These are phyloP conservation scores for Taphrina sp. DNA, from an alignment of 1,139 yeast genomes.

Conservation along the genomic window DNA sequence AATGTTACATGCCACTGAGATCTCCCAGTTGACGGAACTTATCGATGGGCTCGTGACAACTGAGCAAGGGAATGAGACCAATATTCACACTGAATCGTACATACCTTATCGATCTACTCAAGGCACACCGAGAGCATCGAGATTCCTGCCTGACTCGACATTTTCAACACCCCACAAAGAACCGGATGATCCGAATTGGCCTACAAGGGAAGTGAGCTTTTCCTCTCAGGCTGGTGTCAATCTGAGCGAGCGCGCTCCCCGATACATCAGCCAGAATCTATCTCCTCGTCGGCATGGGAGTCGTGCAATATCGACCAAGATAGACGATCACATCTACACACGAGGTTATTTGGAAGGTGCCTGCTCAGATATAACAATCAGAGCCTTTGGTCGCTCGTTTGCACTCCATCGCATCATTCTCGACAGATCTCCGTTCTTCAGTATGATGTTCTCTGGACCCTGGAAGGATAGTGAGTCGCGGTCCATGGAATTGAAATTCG, in stretches of 20 bases:
- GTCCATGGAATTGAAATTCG: slow-evolving; percentile 47
- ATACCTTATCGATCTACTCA: too few species aligned
- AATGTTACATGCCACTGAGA: too few species aligned
- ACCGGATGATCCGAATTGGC: slow-evolving; percentile 30
- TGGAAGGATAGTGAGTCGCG: slow-evolving; percentile 46
- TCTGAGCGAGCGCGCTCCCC: slow-evolving; percentile 1
- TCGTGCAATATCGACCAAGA: slow-evolving; percentile 15
- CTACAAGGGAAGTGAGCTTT: slow-evolving; percentile 14
- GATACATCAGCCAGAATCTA: slow-evolving; percentile 7
- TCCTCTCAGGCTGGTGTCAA: not conserved
- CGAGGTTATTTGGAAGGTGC: slow-evolving; percentile 44
- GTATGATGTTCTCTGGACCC: slow-evolving; percentile 48
- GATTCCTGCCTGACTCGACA: slow-evolving; percentile 12
- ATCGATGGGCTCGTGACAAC: too few species aligned
- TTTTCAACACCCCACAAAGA: slow-evolving; percentile 27
- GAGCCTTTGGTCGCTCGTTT: slow-evolving; percentile 50
- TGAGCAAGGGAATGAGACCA: too few species aligned
- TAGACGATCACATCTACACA: slow-evolving; percentile 35
- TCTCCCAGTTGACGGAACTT: too few species aligned
- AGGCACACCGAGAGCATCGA: slow-evolving; percentile 5
- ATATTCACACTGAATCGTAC: too few species aligned
- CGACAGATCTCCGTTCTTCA: slow-evolving; percentile 51
- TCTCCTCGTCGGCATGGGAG: slow-evolving; percentile 14
- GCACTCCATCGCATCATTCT: slow-evolving; percentile 51
- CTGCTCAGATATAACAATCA: slow-evolving; percentile 52